These are phyloP conservation scores for Fusarium musae DNA, from an alignment of 2,329 filamentous ascomycete species.

Conservation along the genomic window DNA sequence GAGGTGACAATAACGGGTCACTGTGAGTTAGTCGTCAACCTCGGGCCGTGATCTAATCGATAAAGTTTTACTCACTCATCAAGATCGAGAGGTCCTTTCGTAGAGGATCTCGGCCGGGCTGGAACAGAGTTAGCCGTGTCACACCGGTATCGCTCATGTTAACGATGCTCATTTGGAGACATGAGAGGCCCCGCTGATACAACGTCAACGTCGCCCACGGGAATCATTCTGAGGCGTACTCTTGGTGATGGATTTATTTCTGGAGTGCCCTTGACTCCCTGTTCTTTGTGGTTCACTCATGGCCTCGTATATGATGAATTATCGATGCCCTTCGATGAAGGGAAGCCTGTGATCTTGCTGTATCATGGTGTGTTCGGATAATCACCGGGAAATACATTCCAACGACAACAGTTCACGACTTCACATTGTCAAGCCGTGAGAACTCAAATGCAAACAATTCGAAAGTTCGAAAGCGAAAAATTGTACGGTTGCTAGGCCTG, in stretches of 20 bases:
- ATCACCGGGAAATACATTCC: slow-evolving; percentile 32
- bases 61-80: slow-evolving; percentile 70
- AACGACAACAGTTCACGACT: background rate
- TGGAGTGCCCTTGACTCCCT: slow-evolving; percentile 47
- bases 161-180: background rate
- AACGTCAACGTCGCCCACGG: background rate
- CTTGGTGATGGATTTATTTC: slow-evolving; percentile 53
- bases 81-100: slow-evolving; percentile 80
- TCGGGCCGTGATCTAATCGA: background rate
- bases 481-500: too few relatives aligned
- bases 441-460: background rate
- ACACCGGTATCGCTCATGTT: background rate
- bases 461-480: background rate
- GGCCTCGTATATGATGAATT: slow-evolving; percentile 10
- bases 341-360: slow-evolving; percentile 13
- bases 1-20: slow-evolving; percentile 47
- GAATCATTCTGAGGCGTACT: slow-evolving; percentile 42
- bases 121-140: slow-evolving; percentile 33
- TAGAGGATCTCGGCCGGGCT: slow-evolving; percentile 75
- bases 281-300: slow-evolving; percentile 48
- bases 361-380: slow-evolving; percentile 35
- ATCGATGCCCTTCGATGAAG: slow-evolving; percentile 15
- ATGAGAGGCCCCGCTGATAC: background rate
- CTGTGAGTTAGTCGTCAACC: slow-evolving; percentile 11
- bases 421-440: background rate